Conservation (phyloP, 352 stramenopile genomes). For the Phytophthora uliginosa region DNA sequence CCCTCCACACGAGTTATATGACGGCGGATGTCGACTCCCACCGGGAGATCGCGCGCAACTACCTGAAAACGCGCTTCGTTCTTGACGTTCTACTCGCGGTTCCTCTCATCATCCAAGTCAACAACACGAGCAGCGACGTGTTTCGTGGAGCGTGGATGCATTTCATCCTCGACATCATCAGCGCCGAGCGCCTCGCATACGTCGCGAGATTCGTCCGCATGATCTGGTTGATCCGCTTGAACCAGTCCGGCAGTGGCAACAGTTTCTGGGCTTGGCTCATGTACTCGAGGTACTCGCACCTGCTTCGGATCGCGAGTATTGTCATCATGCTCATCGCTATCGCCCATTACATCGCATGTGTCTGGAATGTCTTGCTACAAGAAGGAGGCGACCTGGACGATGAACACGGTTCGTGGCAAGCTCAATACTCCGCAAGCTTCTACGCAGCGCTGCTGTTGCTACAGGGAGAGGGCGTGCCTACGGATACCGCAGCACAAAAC, state of each 20-base stretch:
- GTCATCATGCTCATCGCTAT: neutral
- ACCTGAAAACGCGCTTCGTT: conserved; percentile 22
- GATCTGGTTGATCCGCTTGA: neutral
- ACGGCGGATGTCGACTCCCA: conserved; percentile 26
- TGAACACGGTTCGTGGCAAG: neutral
- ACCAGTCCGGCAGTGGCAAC: conserved; percentile 1
- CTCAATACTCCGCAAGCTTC: conserved; percentile 49
- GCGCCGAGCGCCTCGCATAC: neutral
- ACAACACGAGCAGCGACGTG: neutral
- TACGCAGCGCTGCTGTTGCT: conserved; percentile 62
- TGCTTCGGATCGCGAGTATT: neutral
- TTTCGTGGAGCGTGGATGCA: neutral
- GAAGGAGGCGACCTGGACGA: conserved; percentile 1
- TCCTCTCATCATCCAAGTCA: conserved; percentile 4
- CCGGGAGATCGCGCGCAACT: conserved; percentile 23
- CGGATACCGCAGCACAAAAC: conserved; percentile 37
- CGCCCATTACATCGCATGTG: conserved; percentile 3
- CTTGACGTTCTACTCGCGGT: conserved; percentile 23
- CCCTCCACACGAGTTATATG: conserved; percentile 42
- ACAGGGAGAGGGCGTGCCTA: conserved; percentile 58
- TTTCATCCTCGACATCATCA: conserved; percentile 6
- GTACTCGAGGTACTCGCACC: conserved; percentile 2
- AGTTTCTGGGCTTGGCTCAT: conserved; percentile 2
- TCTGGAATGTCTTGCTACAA: conserved; percentile 1
- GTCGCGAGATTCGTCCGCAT: neutral